Evolutionary conservation across 2,329 filamentous ascomycete species (phyloP), one percentile per base, ranked within the genome.

Genomic region (Cladosporium sp.): DNA sequence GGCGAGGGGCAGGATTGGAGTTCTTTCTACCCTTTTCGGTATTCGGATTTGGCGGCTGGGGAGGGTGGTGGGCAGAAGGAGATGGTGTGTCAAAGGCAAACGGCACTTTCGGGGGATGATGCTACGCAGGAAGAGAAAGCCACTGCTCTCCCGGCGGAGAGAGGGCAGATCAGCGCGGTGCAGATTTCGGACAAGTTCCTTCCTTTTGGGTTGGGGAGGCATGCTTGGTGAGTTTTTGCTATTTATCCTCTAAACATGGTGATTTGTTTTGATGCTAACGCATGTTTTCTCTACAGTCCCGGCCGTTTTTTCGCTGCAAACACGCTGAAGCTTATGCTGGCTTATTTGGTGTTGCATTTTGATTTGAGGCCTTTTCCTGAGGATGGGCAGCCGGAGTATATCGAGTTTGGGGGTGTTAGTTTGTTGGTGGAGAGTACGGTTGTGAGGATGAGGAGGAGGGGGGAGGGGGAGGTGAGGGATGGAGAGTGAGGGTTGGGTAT

Each of bases 251-350:
- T 12, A n/a, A 16, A n/a, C 12, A 35, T 35, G 4, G 11, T 3
- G 15, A 3, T 33, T 35, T 35, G 15, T 5, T n/a, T n/a, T 4
- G 4, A 16, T 16, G 32, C 32, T 35, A 35, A 35, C 32, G 30
- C 12, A n/a, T 35, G 32, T n/a, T 4, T 39, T 7, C 15, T 33
- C 12, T 12, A 22, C 11, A 48, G 55, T 33, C 55, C 55, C 4
- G 55, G 55, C 7, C 50, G 55, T 9, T 57, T 55, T 47, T 57
- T 57, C 32, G 52, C 55, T 1, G 29, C 33, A 9, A 53, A 51
- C 19, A 48, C 43, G 4, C 43, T 55, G 4, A 57, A 57, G 33
- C 40, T 57, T 8, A 54, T 55, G 39, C 38, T 57, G 19, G 50
- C 45, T 3, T 49, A 51, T 18, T 22, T 55, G 9, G 38, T 56